Conservation (phyloP, 2,329 filamentous ascomycete genomes). For the Seiridium cupressi region DNA sequence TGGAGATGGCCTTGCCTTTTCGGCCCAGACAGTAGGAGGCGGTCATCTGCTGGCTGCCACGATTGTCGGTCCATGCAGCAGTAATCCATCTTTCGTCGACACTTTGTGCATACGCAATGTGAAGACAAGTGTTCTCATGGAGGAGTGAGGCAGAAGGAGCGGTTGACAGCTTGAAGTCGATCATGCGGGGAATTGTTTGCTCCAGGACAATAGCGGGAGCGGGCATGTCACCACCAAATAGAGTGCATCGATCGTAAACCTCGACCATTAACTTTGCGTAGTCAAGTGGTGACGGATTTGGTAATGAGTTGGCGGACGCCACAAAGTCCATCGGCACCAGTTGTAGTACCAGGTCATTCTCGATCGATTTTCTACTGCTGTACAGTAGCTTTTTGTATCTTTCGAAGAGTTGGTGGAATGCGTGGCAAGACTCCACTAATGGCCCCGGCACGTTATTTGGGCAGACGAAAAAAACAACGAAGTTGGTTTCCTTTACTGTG, state of each 20-base stretch:
- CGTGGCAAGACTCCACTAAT: slow-evolving; percentile 68
- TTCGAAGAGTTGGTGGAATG: slow-evolving; percentile 72
- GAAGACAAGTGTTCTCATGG: slow-evolving; percentile 76
- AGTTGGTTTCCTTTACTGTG: slow-evolving; percentile 50
- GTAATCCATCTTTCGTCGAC: slow-evolving; percentile 76
- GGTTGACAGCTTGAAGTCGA: slow-evolving; percentile 71
- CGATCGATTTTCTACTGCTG: slow-evolving; percentile 43
- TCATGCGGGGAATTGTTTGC: slow-evolving; percentile 63
- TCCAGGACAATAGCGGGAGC: slow-evolving; percentile 74
- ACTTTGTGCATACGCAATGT: slow-evolving; percentile 76
- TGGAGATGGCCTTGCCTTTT: slow-evolving; percentile 50
- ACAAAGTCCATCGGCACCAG: slow-evolving; percentile 69
- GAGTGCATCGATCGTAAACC: slow-evolving; percentile 72
- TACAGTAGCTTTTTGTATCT: slow-evolving; percentile 52
- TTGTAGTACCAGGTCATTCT: slow-evolving; percentile 73
- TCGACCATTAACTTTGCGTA: slow-evolving; percentile 67
- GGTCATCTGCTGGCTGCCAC: slow-evolving; percentile 69
- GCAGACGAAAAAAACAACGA: slow-evolving; percentile 77
- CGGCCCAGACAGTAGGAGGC: slow-evolving; percentile 71
- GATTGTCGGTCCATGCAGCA: slow-evolving; percentile 78
- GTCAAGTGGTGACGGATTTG: slow-evolving; percentile 59
- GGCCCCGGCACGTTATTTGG: slow-evolving; percentile 60
- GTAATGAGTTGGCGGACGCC: slow-evolving; percentile 59
- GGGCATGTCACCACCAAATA: slow-evolving; percentile 54
- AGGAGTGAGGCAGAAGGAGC: slow-evolving; percentile 71